Conservation (phyloP, 108 stramenopile genomes). For the Cylindrotheca closterium region DNA sequence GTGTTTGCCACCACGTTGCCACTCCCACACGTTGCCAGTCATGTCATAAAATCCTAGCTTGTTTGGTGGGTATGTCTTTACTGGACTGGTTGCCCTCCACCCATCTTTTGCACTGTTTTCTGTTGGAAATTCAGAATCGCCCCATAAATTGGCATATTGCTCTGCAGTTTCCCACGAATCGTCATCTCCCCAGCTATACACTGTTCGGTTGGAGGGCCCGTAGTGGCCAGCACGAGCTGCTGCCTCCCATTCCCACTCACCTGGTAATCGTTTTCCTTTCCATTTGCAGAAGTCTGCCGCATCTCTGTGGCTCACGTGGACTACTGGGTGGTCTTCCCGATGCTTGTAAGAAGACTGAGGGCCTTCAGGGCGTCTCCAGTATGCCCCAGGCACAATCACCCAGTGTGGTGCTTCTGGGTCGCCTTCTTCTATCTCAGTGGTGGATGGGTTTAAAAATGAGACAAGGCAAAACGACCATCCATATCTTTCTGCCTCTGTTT, state of each 20-base stretch:
- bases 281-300: slow-evolving; percentile 94
- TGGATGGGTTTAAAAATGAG: slow-evolving; percentile 58
- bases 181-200: slow-evolving; percentile 76
- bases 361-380: slow-evolving; percentile 92
- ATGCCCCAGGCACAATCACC: slow-evolving; percentile 90
- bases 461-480: slow-evolving; percentile 93
- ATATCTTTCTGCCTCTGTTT: slow-evolving; percentile 94
- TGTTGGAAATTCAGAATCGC: slow-evolving; percentile 73
- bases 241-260: slow-evolving; percentile 92
- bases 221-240: slow-evolving; percentile 82
- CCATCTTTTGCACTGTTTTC: slow-evolving; percentile 85
- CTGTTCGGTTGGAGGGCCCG: slow-evolving; percentile 73
- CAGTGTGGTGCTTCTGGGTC: slow-evolving; percentile 87
- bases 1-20: slow-evolving; percentile 89
- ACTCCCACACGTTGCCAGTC: slow-evolving; percentile 95
- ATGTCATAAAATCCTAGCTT: slow-evolving; percentile 84
- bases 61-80: slow-evolving; percentile 83
- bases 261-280: slow-evolving; percentile 84
- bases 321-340: slow-evolving; percentile 88
- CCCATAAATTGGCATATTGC: slow-evolving; percentile 80
- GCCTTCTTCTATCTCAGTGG: slow-evolving; percentile 43
- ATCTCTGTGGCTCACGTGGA: slow-evolving; percentile 92
- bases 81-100: slow-evolving; percentile 81
- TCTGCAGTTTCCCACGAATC: slow-evolving; percentile 50
- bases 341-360: slow-evolving; percentile 74